phyloP scores from a whole-genome alignment of 2,329 filamentous ascomycete species.

The Chrysoporthe puriensis region DNA sequence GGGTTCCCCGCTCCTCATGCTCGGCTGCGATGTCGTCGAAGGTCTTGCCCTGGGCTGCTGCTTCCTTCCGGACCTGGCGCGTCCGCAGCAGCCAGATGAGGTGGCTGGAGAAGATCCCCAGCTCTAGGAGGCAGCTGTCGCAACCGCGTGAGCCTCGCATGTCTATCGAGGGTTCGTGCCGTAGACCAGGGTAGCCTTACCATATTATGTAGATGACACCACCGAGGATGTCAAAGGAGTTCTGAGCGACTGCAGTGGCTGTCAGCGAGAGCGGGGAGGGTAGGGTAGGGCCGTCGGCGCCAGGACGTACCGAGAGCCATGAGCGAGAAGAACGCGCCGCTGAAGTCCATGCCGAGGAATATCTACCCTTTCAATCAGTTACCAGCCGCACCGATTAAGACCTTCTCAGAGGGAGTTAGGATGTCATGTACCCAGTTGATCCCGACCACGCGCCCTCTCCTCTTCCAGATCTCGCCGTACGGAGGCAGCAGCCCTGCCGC shows the following conservation, averaged over 20 bases:
- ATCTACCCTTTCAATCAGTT: conserved; percentile 36
- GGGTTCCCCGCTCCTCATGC: conserved; percentile 36
- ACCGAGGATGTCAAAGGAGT: conserved; percentile 64
- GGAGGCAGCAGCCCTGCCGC: conserved; percentile 61
- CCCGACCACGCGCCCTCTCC: conserved; percentile 63
- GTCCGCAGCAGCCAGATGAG: conserved; percentile 62
- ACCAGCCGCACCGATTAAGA: not conserved
- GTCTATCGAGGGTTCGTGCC: too few relatives aligned
- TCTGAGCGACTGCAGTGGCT: conserved; percentile 53
- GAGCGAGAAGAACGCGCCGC: conserved; percentile 66
- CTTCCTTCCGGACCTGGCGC: conserved; percentile 53
- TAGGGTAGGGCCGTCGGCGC: too few relatives aligned
- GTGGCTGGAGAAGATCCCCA: conserved; percentile 63
- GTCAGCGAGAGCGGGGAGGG: conserved; percentile 29
- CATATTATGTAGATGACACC: conserved; percentile 64
- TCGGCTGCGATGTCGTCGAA: conserved; percentile 57
- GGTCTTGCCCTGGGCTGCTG: conserved; percentile 53
- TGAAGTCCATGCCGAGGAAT: conserved; percentile 63
- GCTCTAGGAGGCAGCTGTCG: conserved; percentile 58
- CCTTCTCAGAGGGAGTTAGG: not conserved
- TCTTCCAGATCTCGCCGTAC: conserved; percentile 65
- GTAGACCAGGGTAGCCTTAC: conserved; percentile 42
- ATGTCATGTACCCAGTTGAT: conserved; percentile 50
- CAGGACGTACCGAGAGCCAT: conserved; percentile 57
- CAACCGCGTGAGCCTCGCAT: not conserved